A percentile compares a stretch with the other conserved stretches of the same genome.
Conservation (phyloP, 768 basidiomycete genomes). For the Boletus huronensis region DNA sequence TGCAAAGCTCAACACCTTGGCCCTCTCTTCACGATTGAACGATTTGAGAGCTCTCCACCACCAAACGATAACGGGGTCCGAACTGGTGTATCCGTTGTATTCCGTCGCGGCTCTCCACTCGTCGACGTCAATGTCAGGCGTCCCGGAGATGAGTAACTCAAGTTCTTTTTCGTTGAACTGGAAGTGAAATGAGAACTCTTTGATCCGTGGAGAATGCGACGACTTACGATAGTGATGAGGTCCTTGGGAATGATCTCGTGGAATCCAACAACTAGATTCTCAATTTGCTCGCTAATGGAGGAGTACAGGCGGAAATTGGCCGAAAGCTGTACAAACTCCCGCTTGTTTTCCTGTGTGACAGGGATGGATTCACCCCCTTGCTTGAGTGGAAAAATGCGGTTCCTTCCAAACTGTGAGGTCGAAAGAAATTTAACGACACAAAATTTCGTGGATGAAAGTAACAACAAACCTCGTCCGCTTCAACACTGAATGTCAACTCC, state of each 20-base stretch:
- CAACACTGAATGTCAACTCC: slow-evolving; percentile 92
- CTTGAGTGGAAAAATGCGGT: slow-evolving; percentile 83
- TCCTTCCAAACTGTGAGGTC: slow-evolving; percentile 76
- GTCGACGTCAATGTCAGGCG: slow-evolving; percentile 98
- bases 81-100: slow-evolving; percentile 82
- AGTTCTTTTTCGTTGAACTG: slow-evolving; percentile 95
- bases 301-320: slow-evolving; percentile 91
- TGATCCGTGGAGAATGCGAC: not conserved
- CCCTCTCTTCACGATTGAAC: slow-evolving; percentile 93
- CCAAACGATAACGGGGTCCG: slow-evolving; percentile 96
- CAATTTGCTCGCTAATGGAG: slow-evolving; percentile 95
- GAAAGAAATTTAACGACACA: not conserved
- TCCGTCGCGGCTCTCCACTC: slow-evolving; percentile 94
- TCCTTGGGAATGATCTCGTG: slow-evolving; percentile 98
- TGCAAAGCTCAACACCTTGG: slow-evolving; percentile 96
- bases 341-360: slow-evolving; percentile 95
- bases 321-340: slow-evolving; percentile 93
- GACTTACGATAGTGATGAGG: slow-evolving; percentile 82
- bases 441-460: not conserved
- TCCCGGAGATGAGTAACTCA: slow-evolving; percentile 91
- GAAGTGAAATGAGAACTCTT: slow-evolving; percentile 6
- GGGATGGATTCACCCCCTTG: slow-evolving; percentile 76
- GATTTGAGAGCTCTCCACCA: slow-evolving; percentile 99
- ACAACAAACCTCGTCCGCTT: slow-evolving; percentile 76
- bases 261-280: slow-evolving; percentile 85